Conservation (phyloP, 345 rosid genomes). For the Lagerstroemia speciosa region DNA sequence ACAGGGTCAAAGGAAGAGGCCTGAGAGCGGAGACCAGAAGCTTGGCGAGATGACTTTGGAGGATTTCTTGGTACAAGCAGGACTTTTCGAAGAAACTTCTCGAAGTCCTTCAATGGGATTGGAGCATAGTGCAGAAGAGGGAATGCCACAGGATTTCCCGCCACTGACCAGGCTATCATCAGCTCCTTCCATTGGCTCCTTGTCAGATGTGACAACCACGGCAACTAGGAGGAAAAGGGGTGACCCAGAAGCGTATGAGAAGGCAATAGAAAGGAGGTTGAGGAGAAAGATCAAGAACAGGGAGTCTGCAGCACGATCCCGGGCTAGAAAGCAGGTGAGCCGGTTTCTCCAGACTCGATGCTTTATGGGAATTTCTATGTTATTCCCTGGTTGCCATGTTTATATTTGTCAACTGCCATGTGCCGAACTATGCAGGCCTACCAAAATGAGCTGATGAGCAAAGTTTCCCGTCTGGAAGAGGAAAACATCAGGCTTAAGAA, state of each 20-base stretch:
- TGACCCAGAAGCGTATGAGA: slow-evolving; percentile 30
- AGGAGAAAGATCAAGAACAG: slow-evolving; percentile 65
- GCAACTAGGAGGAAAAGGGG: slow-evolving; percentile 28
- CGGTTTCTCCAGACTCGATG: neutral
- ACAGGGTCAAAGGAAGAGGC: slow-evolving; percentile 37
- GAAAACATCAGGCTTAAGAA: slow-evolving; percentile 41
- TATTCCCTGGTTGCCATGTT: neutral
- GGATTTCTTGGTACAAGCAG: slow-evolving; percentile 61
- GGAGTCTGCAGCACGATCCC: slow-evolving; percentile 63
- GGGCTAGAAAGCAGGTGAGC: slow-evolving; percentile 55
- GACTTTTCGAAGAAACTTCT: slow-evolving; percentile 38
- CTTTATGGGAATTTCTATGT: neutral
- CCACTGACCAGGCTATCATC: slow-evolving; percentile 24
- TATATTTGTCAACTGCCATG: neutral
- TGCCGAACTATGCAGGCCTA: slow-evolving; percentile 35
- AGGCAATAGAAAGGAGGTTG: slow-evolving; percentile 41
- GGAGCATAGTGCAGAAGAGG: slow-evolving; percentile 12
- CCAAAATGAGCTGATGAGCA: slow-evolving; percentile 48
- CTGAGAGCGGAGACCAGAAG: slow-evolving; percentile 18
- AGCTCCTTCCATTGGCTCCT: slow-evolving; percentile 26
- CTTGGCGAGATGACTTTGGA: slow-evolving; percentile 49
- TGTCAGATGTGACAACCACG: slow-evolving; percentile 18
- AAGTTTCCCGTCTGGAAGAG: slow-evolving; percentile 44
- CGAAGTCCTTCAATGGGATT: slow-evolving; percentile 32
- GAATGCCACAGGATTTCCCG: slow-evolving; percentile 16